Evolutionary conservation across 495 filamentous ascomycete species (phyloP), one percentile per base, ranked within the genome.

Genomic region (Penicillium coprophilum): DNA sequence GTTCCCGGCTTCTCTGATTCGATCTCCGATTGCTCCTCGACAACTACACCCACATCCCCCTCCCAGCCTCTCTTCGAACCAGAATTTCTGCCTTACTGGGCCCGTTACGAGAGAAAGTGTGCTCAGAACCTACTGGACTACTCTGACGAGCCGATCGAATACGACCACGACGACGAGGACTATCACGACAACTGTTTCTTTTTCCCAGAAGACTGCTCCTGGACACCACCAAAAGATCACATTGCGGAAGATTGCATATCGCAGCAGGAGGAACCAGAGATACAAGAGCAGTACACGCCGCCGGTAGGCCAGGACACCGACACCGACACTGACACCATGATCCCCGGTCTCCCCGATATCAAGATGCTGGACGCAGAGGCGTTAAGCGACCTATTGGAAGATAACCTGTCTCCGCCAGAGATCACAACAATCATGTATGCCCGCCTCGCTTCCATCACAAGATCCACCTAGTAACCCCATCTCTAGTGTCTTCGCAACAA

Each of bases 351-450:
- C 30, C 76, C 76, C 19, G 74, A 79, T 61, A 77, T 79, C 44
- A 76, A 75, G 45, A 79, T 79, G 76, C 60, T 79, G 12, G 74
- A 79, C 63, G 70, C 74, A 23, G 76, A 77, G 67, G 76, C 74
- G 49, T 67, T 79, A 30, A 67, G 74, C 39, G 76, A 77, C 53
- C 64, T 79, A 20, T 59, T 79, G 11, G 74, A 79, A 58, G 76
- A 79, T 53, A 79, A 79, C 52, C 70, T 77, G 13, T 75, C 72
- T 9, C 76, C 74, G 4, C 76, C 76, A 27, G 74, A 79, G 60
- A 79, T 79, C 49, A 79, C 74, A 11, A 74, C 74, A 11, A 79
- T 79, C 39, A 53, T 79, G 76, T 77, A 69, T 15, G 69, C 5
- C 24, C 23, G 28, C 36, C 27, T 13, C 6, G 41, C 46, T 27